A percentile compares a stretch with the other conserved stretches of the same genome.
phyloP scores from a whole-genome alignment of 1,139 yeast species.

The Debaryomyces coudertii region DNA sequence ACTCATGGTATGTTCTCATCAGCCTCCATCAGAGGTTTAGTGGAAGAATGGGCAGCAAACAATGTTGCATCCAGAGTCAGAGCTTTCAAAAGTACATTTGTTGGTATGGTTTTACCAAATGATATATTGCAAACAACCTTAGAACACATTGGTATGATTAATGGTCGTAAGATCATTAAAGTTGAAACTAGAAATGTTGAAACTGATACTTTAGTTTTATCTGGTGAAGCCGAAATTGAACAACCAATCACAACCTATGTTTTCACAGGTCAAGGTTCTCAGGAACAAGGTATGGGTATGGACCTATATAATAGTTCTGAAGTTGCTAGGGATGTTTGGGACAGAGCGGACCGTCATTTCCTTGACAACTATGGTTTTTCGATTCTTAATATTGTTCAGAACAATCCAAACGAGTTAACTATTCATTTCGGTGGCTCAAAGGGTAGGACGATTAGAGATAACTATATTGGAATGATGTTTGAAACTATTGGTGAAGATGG shows the following conservation, averaged over 20 bases:
- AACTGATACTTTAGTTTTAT: conserved; percentile 72
- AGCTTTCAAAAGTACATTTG: conserved; percentile 88
- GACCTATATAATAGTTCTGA: conserved; percentile 88
- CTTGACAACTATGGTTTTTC: conserved; percentile 95
- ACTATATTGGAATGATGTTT: conserved; percentile 95
- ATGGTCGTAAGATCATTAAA: conserved; percentile 96
- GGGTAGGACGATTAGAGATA: conserved; percentile 93
- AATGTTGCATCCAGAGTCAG: conserved; percentile 94
- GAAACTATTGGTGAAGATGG: conserved; percentile 92
- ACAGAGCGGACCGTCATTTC: conserved; percentile 94
- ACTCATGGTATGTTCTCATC: conserved; percentile 99
- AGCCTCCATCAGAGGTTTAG: conserved; percentile 91
- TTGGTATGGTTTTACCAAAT: conserved; percentile 97
- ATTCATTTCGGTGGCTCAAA: conserved; percentile 97
- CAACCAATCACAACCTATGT: conserved; percentile 97
- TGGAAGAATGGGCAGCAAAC: conserved; percentile 98
- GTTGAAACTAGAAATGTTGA: conserved; percentile 86
- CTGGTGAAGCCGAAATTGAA: conserved; percentile 98
- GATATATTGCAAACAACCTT: conserved; percentile 84
- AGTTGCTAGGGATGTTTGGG: conserved; percentile 97
- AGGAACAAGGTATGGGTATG: conserved; percentile 99
- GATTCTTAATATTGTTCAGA: conserved; percentile 89
- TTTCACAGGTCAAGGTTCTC: conserved; percentile 99
- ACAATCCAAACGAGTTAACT: conserved; percentile 94
- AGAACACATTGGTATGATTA: conserved; percentile 98